phyloP scores from a whole-genome alignment of 1,284 basidiomycete genomes.

The Malassezia arunalokei region DNA sequence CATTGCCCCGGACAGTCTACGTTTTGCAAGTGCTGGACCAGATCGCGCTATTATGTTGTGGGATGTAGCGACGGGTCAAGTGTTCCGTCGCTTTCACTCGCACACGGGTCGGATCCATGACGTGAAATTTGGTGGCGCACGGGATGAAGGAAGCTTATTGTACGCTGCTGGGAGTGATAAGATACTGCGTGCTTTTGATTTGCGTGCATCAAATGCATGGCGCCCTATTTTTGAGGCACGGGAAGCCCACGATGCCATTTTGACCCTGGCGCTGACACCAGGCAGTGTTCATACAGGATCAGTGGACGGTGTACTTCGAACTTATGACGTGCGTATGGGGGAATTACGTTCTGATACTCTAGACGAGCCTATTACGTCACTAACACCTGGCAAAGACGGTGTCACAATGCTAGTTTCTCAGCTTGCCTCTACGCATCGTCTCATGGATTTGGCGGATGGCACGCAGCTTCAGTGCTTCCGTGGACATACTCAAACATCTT shows the following conservation, averaged over 20 bases:
- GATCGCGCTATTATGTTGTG: conserved; percentile 85
- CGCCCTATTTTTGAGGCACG: conserved; percentile 74
- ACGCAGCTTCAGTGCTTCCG: conserved; percentile 71
- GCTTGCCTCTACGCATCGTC: conserved; percentile 68
- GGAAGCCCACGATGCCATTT: conserved; percentile 74
- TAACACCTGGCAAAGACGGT: conserved; percentile 59
- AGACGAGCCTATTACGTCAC: conserved; percentile 60
- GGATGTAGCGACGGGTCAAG: conserved; percentile 80
- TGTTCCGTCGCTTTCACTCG: conserved; percentile 67
- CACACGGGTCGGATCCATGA: conserved; percentile 80
- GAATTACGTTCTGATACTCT: conserved; percentile 75
- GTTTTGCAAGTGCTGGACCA: conserved; percentile 83
- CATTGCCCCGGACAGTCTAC: conserved; percentile 80
- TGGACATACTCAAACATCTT: conserved; percentile 62
- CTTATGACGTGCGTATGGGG: conserved; percentile 86
- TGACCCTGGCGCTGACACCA: conserved; percentile 51
- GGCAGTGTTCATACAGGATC: conserved; percentile 62
- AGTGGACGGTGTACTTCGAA: conserved; percentile 78
- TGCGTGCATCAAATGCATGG: conserved; percentile 52
- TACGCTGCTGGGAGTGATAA: conserved; percentile 30
- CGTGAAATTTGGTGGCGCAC: conserved; percentile 57
- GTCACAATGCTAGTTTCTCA: conserved; percentile 68
- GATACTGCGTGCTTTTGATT: conserved; percentile 34
- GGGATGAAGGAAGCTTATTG: conserved; percentile 22
- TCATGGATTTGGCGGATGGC: conserved; percentile 74